These are phyloP conservation scores for Nakaseomyces sp. DNA, from an alignment of 1,139 yeast genomes.

Conservation along the genomic window DNA sequence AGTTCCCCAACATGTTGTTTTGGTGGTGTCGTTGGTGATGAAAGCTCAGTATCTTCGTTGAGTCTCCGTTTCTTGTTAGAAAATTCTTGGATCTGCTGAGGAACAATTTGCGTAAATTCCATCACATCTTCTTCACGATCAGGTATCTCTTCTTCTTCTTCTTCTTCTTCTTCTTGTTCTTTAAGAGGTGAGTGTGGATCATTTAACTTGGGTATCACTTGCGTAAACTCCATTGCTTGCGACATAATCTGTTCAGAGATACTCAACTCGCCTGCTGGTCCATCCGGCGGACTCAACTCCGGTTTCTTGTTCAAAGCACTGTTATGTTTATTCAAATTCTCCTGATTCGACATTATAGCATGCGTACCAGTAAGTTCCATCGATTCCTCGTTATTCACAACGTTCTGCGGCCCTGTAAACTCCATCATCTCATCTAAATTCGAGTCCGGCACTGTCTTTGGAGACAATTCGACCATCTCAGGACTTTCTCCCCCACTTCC, in stretches of 20 bases:
- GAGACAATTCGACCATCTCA: no score
- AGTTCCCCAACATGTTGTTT: not conserved
- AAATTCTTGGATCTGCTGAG: constrained; percentile 1
- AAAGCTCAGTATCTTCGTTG: constrained; percentile 4
- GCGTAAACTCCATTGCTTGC: constrained; percentile 8
- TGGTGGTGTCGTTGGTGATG: constrained; percentile 7
- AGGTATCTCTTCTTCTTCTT: no score
- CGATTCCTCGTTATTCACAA: not conserved
- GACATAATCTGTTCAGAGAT: not conserved
- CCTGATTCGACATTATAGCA: constrained; percentile 13
- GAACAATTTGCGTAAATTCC: constrained; percentile 3
- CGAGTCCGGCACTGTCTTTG: not conserved
- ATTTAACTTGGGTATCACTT: not conserved
- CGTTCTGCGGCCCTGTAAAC: constrained; percentile 12
- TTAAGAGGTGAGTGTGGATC: not conserved
- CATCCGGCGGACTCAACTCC: constrained; percentile 3
- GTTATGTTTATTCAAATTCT: constrained; percentile 10
- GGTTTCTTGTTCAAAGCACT: not conserved
- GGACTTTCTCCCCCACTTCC: no score
- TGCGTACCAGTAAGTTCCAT: constrained; percentile 2
- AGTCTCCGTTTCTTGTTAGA: constrained; percentile 11
- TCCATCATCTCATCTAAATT: constrained; percentile 16
- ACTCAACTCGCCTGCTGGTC: constrained; percentile 1
- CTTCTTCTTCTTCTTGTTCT: no score
- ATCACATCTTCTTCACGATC: constrained; percentile 6